A percentile compares a stretch with the other conserved stretches of the same genome.
Conservation (phyloP, 139 green algal genomes). For the Monoraphidium neglectum region DNA sequence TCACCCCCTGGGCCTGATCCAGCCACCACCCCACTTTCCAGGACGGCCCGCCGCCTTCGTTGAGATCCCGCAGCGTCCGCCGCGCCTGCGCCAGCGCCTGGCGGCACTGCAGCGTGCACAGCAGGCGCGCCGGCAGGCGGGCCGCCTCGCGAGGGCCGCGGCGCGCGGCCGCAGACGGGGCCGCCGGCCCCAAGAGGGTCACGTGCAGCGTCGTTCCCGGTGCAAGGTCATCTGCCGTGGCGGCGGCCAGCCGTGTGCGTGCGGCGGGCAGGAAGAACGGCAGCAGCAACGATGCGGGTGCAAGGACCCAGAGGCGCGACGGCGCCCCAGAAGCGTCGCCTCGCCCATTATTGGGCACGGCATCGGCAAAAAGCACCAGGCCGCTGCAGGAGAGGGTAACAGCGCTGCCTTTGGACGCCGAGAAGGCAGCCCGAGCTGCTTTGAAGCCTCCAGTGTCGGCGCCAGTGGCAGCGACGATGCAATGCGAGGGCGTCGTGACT, state of each 20-base stretch:
- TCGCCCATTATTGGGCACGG: not conserved
- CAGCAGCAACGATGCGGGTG: not conserved
- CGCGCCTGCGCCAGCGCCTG: not conserved
- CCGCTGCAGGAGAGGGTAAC: conserved; percentile 40
- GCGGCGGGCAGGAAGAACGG: conserved; percentile 11
- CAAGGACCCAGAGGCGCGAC: not conserved
- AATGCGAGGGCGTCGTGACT: too few species aligned
- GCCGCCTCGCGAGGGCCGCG: not conserved
- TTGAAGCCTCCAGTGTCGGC: too few species aligned
- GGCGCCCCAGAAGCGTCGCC: not conserved
- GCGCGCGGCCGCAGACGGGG: not conserved
- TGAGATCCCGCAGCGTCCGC: not conserved
- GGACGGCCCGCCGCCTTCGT: not conserved
- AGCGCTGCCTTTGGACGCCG: conserved; percentile 17
- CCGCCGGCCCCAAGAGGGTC: not conserved
- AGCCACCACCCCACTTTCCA: conserved; percentile 27
- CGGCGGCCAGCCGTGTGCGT: not conserved
- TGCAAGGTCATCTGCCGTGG: not conserved
- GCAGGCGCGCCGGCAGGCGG: not conserved
- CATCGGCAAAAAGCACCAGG: not conserved
- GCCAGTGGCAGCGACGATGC: too few species aligned
- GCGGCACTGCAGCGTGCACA: conserved; percentile 6
- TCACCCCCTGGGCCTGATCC: conserved; percentile 1
- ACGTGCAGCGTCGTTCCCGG: not conserved
- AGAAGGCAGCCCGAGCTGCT: conserved; percentile 12